These are phyloP conservation scores for Beta lomatogona DNA, from an alignment of 179 eudicot species.

Conservation along the genomic window DNA sequence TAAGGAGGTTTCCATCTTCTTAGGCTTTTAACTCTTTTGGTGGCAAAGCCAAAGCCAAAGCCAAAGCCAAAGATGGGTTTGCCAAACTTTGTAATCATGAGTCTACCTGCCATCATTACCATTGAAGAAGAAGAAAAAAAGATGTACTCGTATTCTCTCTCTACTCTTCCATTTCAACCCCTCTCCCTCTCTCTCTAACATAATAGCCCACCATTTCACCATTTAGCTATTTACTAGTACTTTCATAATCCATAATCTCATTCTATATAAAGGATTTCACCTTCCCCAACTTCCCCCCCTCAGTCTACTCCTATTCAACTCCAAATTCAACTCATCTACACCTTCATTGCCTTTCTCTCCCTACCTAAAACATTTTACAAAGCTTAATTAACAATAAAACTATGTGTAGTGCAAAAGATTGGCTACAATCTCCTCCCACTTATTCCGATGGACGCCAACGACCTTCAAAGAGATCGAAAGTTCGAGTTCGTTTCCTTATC, in stretches of 20 bases:
- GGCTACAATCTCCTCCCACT: constrained; percentile 37
- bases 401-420: constrained; percentile 46
- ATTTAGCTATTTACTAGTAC: constrained; percentile 15
- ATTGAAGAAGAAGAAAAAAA: constrained; percentile 35
- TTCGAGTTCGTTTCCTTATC: constrained; percentile 56
- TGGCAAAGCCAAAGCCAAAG: not conserved
- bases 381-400: not conserved
- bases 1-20: constrained; percentile 17
- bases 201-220: constrained; percentile 36
- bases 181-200: constrained; percentile 1
- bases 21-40: constrained; percentile 32
- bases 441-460: constrained; percentile 3
- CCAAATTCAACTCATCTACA: not conserved
- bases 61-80: constrained; percentile 21
- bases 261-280: constrained; percentile 33
- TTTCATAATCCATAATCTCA: constrained; percentile 6
- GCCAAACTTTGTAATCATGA: constrained; percentile 43
- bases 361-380: not conserved
- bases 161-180: too few species aligned
- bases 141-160: constrained; percentile 4
- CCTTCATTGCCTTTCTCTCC: not conserved
- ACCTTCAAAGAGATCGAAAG: constrained; percentile 36
- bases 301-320: not conserved
- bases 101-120: constrained; percentile 41
- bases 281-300: constrained; percentile 12